Evolutionary conservation across 345 rosid genomes (phyloP), one percentile per base, ranked within the genome.

Genomic region (Gossypium ekmanianum): DNA sequence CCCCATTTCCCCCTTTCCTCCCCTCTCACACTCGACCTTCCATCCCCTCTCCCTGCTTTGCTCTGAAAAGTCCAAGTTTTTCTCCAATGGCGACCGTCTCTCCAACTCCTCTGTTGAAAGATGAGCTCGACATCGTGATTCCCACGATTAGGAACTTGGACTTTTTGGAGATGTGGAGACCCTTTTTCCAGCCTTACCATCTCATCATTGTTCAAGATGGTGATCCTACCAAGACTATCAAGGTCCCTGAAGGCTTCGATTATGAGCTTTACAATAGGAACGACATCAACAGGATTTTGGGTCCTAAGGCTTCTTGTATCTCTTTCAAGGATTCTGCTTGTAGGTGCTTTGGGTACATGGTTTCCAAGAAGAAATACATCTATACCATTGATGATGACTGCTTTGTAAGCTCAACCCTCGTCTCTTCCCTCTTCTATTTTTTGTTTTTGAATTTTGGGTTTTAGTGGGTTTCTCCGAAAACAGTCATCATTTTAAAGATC

Each of bases 301-400:
- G 97, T 73, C 92, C 96, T 11, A 92, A 84, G 83, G 95, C 97
- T n/a, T 82, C 81, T 44, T 90, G 94, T 61, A 90, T 90, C 68
- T 90, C 94, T 26, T 90, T 82, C 80, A 87, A 88, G 79, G 94
- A 90, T 72, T 87, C 90, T 65, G 92, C 88, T 54, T 90, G 94
- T 61, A 78, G 94, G 20, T 90, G 92, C 81, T 92, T 92, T 22
- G 97, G 97, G 8, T 92, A 66, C 84, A 81, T 92, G 92, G 88
- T 90, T 20, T 92, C 97, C 63, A 89, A 92, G 80, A 92, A 90
- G 88, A 92, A 92, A 83, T 92, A 92, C 75, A 80, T 92, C 82
- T 92, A 77, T 82, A 92, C 97, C 75, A 92, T 92, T 75, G 97
- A 92, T 66, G 97, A 92, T 78, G 97, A 92, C 76, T 92, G 97